phyloP scores from a whole-genome alignment of 768 basidiomycete species.

The Cystobasidium tubakii region DNA sequence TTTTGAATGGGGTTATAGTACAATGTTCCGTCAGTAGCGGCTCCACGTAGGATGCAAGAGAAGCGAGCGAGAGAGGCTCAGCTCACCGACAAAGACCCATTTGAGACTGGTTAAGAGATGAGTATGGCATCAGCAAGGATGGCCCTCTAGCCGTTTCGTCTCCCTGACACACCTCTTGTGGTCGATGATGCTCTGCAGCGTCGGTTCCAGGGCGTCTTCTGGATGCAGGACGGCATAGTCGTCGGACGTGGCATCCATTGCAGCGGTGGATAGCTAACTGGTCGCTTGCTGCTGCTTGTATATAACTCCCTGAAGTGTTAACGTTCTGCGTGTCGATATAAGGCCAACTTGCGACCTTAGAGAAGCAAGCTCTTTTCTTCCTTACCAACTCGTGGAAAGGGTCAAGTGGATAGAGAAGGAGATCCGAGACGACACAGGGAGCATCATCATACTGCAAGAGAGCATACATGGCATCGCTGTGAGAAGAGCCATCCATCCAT shows the following conservation, averaged over 20 bases:
- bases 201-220: conserved; percentile 67
- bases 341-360: neutral
- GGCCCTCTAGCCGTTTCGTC: neutral
- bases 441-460: neutral
- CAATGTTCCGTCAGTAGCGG: neutral
- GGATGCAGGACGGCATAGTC: conserved; percentile 33
- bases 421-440: no score
- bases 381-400: neutral
- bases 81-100: conserved; percentile 97
- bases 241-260: neutral
- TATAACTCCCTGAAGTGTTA: no score
- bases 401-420: no score
- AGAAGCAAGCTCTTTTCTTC: neutral
- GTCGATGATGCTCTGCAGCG: conserved; percentile 88
- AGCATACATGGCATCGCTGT: neutral
- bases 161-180: conserved; percentile 58
- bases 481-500: neutral
- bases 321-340: neutral
- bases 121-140: neutral
- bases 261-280: no score
- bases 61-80: no score
- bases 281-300: no score
- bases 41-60: neutral
- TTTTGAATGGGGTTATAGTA: conserved; percentile 47
- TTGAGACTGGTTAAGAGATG: conserved; percentile 56